Evolutionary conservation across 1,139 yeast species (phyloP), one percentile per base, ranked within the genome.

Genomic region (Geotrichum klebahnii): DNA sequence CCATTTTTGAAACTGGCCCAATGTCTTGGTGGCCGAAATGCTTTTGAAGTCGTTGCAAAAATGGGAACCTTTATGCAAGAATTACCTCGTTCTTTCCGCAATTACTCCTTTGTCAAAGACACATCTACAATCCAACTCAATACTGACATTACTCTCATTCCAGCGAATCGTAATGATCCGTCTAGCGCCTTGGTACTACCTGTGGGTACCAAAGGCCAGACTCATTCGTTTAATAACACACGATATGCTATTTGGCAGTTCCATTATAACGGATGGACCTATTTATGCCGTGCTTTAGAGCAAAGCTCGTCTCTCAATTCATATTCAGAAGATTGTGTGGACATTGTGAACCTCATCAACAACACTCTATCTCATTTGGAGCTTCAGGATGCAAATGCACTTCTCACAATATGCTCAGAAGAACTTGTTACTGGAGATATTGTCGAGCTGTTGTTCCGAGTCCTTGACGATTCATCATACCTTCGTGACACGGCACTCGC

Each of bases 261-360:
- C 63, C 75, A 77, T 4, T 88, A 82, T 62, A 85, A 82, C 62
- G 97, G 97, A 0, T 88, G 97, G 96, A 78, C 94, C 0, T 71
- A 85, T 38, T 60, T 90, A 32, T 97, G 97, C 1, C 76, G 95
- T 58, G 70, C 86, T 0, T 66, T 90, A 28, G 90, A 84, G 57
- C 84, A 82, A 31, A n/a, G 59, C 55, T 38, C 53, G 53, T 70
- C 69, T 44, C 61, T 67, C 5, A 72, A 70, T 55, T 67, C 74
- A 28, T 73, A 75, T 53, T 61, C 69, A 45, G 68, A 68, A 10
- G 54, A 69, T 78, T 10, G 59, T n/a, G 48, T 75, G 9, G 78
- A 79, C 32, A 77, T 82, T 20, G 61, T 83, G 24, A 72, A 72
- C 19, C 65, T 87, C 10, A 61, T 84, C 33, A 71, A 78, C 2